These are phyloP conservation scores for Phytophthora ramorum DNA, from an alignment of 352 stramenopile genomes.

Conservation along the genomic window DNA sequence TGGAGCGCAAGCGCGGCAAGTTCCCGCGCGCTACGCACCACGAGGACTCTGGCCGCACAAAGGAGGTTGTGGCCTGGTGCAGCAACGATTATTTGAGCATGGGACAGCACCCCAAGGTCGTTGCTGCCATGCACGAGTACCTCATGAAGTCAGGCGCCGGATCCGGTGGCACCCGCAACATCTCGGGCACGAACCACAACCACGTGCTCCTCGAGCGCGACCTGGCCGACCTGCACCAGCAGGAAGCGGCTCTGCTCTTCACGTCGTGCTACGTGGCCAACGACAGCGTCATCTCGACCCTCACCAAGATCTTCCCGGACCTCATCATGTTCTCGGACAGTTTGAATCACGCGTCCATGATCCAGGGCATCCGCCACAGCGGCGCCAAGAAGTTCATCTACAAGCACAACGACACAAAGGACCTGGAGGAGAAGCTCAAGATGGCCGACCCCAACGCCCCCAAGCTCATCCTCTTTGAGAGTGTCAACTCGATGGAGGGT, in stretches of 20 bases:
- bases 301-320: conserved; percentile 92
- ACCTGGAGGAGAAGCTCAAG: conserved; percentile 83
- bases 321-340: conserved; percentile 91
- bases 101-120: conserved; percentile 90
- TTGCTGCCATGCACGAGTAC: conserved; percentile 85
- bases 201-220: conserved; percentile 89
- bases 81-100: conserved; percentile 93
- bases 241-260: conserved; percentile 87
- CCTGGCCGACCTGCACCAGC: conserved; percentile 88
- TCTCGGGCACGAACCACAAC: conserved; percentile 92
- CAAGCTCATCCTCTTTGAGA: conserved; percentile 90
- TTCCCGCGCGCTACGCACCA: conserved; percentile 87
- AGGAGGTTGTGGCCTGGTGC: conserved; percentile 91
- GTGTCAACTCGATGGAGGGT: conserved; percentile 90
- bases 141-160: conserved; percentile 83
- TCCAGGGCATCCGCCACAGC: conserved; percentile 85
- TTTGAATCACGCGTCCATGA: conserved; percentile 93
- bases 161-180: conserved; percentile 90
- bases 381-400: conserved; percentile 85
- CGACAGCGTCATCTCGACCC: conserved; percentile 87
- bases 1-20: conserved; percentile 87
- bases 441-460: conserved; percentile 70
- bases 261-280: conserved; percentile 93
- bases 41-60: conserved; percentile 65
- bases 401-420: conserved; percentile 86